Evolutionary conservation across 2,329 filamentous ascomycete species (phyloP), one percentile per base, ranked within the genome.

Genomic region (Rhynchosporium agropyri): DNA sequence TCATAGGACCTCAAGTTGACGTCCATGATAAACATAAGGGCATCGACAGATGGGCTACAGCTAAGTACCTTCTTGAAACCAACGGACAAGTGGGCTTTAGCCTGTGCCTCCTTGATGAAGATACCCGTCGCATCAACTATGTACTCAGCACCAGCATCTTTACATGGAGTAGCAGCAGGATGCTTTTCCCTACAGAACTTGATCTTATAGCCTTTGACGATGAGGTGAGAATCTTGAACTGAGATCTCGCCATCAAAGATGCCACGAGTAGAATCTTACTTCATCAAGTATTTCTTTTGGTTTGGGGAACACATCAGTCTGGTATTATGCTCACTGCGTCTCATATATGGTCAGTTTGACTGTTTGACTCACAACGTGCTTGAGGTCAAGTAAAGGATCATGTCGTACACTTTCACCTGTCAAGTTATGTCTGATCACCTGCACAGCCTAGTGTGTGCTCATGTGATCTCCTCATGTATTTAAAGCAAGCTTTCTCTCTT

Each of bases 1-100:
- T 91, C 94, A 89, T 98, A 98, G 75, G 81, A 84, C 80, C 93
- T 86, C 83, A 98, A 85, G 87, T 98, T 99, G 84, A 99, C 95
- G 79, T 95, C 95, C 89, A 97, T 96, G 78, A 99, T 95, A 88
- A 95, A 99, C 95, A 99, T 99, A 79, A 94, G 94, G 77, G 95
- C 95, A 84, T 99, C 95, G 72, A 90, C 89, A 68, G 91, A 96
- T 75, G 91, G 91, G 76, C 91, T 91, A 73, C 91, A 95, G 86
- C 94, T 93, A 84, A 93, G 82, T 79, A 93, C 94, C 89, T 96
- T 96, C 91, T 97, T 97, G 80, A 94, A 94, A 80, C 94, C 94
- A 78, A 93, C 94, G 83, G 90, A 89, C 84, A 98, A 88, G 83
- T 98, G 94, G 74, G 90, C 91, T 76, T 85, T 86, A 79, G 94